Conservation (phyloP, 164 flowering plant genomes). For the Hamamelis virginiana region DNA sequence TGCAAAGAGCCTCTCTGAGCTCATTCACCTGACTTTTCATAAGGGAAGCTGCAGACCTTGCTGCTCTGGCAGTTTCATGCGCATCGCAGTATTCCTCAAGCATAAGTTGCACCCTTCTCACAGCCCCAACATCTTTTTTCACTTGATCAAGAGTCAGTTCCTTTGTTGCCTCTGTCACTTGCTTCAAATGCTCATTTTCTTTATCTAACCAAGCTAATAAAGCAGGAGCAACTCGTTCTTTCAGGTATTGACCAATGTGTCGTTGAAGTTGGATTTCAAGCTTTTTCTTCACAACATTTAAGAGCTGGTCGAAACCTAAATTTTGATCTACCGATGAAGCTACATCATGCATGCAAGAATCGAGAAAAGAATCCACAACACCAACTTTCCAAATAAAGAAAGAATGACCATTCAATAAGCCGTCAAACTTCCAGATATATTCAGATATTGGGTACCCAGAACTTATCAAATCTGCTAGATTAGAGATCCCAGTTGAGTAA, state of each 20-base stretch:
- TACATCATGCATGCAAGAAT: slow-evolving; percentile 76
- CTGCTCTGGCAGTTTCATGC: slow-evolving; percentile 91
- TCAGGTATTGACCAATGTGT: slow-evolving; percentile 57
- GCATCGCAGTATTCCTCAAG: slow-evolving; percentile 92
- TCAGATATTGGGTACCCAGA: slow-evolving; percentile 71
- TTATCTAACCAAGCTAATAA: slow-evolving; percentile 56
- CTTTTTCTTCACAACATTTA: slow-evolving; percentile 62
- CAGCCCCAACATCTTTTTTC: slow-evolving; percentile 50
- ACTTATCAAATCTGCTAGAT: slow-evolving; percentile 40
- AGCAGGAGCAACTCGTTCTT: slow-evolving; percentile 63
- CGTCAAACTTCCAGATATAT: slow-evolving; percentile 62
- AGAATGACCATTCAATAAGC: slow-evolving; percentile 46
- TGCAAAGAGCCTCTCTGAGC: slow-evolving; percentile 61
- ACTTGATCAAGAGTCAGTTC: slow-evolving; percentile 41
- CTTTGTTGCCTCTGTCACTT: slow-evolving; percentile 33
- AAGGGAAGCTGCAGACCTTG: slow-evolving; percentile 69
- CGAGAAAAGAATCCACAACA: slow-evolving; percentile 76
- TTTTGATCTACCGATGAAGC: slow-evolving; percentile 70
- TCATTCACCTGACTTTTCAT: slow-evolving; percentile 76
- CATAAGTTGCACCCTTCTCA: slow-evolving; percentile 63
- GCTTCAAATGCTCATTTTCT: slow-evolving; percentile 62
- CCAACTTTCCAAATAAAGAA: slow-evolving; percentile 85
- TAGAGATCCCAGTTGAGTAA: slow-evolving; percentile 29
- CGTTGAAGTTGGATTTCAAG: slow-evolving; percentile 66
- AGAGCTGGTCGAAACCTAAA: slow-evolving; percentile 82